Percentiles rank a stretch among this genome's conserved stretches.
Conservation (phyloP, 2,329 filamentous ascomycete species). For the Aspergillus calidoustus region DNA sequence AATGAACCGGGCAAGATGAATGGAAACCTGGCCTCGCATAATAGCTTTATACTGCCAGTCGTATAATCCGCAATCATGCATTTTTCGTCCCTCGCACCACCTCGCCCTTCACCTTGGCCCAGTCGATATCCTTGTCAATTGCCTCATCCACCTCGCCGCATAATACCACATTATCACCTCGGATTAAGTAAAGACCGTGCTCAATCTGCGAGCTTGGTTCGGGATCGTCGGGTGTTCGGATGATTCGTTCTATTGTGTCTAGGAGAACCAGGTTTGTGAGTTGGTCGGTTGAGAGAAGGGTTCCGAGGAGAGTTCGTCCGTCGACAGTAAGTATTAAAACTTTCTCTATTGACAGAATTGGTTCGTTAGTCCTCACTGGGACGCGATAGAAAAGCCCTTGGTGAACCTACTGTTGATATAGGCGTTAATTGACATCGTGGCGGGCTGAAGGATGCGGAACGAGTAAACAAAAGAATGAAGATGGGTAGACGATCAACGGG, state of each 20-base stretch:
- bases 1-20: background rate
- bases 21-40: background rate
- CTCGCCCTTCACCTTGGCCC: constrained; percentile 84
- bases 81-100: constrained; percentile 87
- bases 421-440: constrained; percentile 56
- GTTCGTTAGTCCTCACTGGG: constrained; percentile 17
- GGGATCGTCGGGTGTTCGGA: constrained; percentile 80
- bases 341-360: constrained; percentile 66
- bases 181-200: constrained; percentile 86
- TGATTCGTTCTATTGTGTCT: constrained; percentile 85
- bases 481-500: background rate
- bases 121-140: constrained; percentile 88
- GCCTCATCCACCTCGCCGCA: constrained; percentile 89
- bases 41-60: constrained; percentile 9
- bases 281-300: constrained; percentile 83
- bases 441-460: background rate
- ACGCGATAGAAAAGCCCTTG: too few relatives aligned
- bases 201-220: constrained; percentile 80
- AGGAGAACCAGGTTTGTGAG: constrained; percentile 89
- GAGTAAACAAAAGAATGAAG: background rate
- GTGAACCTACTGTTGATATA: constrained; percentile 58
- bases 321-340: constrained; percentile 91
- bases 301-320: constrained; percentile 83
- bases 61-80: constrained; percentile 42
- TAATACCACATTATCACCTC: constrained; percentile 91